Evolutionary conservation across 2,329 filamentous ascomycete species (phyloP), one percentile per base, ranked within the genome.

Genomic region (Curvularia hawaiiensis): DNA sequence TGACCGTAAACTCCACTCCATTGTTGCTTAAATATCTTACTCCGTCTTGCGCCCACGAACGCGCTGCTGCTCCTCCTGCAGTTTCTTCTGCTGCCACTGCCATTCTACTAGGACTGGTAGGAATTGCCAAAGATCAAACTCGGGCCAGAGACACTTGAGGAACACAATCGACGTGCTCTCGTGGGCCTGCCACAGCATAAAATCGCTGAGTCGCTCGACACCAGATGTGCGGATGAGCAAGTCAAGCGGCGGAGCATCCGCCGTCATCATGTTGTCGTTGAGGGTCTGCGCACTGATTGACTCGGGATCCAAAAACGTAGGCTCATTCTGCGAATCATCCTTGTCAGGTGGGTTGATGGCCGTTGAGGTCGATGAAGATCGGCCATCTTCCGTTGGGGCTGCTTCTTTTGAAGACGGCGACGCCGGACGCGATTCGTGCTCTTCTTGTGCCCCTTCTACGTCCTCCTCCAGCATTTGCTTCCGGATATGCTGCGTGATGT

Each of bases 181-280:
- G 72, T 98, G 93, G 69, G 91, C 95, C 78, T 99, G 95, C 95
- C 95, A 99, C 33, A 99, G 87, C 93, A 99, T 95, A 70, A 98
- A 99, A 75, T 99, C 95, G 72, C 92, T 97, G 58, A 99, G 81
- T 48, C 95, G 85, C 76, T 93, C 90, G 14, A 99, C 95, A 28
- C 93, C 94, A 61, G 92, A 97, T 4, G 95, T 99, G 50, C 95
- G 87, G 50, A 99, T 85, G 53, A 99, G 88, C 12, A 99, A 84
- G 72, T 99, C 95, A 41, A 98, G 80, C 0, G 95, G 95, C 16
- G 95, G 95, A 61, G 90, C 88, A 52, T 87, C 86, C 48, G 89
- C 86, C 4, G 94, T 98, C 78, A 96, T 95, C 79, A 96, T 91
- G 78, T 97, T 92, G 59, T 87, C 86, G 52, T 89, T 89, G 53